phyloP scores from a whole-genome alignment of 805 yeast species.

The Myxozyma monticola region DNA sequence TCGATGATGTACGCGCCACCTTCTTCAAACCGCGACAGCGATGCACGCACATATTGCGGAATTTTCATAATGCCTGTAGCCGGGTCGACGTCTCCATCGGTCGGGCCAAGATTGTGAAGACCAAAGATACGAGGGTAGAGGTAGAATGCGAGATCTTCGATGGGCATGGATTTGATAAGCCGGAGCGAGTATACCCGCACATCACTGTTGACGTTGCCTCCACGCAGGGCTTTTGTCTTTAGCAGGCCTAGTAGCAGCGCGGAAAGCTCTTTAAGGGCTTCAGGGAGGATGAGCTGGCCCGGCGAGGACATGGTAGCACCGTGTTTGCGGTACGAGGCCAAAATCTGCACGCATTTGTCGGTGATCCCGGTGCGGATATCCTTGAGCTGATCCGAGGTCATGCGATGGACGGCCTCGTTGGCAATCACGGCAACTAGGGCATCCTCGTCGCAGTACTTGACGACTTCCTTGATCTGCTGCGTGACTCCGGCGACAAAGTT shows the following conservation, averaged over 20 bases:
- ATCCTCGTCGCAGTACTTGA: constrained; percentile 78
- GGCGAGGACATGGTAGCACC: constrained; percentile 45
- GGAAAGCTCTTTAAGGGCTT: constrained; percentile 70
- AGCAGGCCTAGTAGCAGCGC: constrained; percentile 66
- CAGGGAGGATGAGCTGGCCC: constrained; percentile 77
- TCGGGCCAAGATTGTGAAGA: constrained; percentile 61
- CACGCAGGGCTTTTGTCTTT: constrained; percentile 64
- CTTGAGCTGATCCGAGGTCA: constrained; percentile 37
- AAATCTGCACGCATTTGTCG: constrained; percentile 54
- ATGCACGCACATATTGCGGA: constrained; percentile 53
- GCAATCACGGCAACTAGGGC: constrained; percentile 55
- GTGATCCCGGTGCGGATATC: constrained; percentile 56
- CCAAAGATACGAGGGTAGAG: constrained; percentile 81
- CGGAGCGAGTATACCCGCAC: constrained; percentile 57
- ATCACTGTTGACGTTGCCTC: constrained; percentile 57
- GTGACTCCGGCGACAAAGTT: constrained; percentile 82
- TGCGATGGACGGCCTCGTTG: constrained; percentile 29
- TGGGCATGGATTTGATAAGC: constrained; percentile 53
- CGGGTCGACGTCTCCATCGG: constrained; percentile 51
- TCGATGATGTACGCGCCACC: constrained; percentile 81
- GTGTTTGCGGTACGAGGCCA: constrained; percentile 57
- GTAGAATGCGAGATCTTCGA: constrained; percentile 58
- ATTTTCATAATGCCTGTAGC: constrained; percentile 44
- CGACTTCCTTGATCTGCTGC: constrained; percentile 68
- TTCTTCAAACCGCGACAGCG: constrained; percentile 46